Conservation (phyloP, 2,329 filamentous ascomycete genomes). For the Microsporum canis region DNA sequence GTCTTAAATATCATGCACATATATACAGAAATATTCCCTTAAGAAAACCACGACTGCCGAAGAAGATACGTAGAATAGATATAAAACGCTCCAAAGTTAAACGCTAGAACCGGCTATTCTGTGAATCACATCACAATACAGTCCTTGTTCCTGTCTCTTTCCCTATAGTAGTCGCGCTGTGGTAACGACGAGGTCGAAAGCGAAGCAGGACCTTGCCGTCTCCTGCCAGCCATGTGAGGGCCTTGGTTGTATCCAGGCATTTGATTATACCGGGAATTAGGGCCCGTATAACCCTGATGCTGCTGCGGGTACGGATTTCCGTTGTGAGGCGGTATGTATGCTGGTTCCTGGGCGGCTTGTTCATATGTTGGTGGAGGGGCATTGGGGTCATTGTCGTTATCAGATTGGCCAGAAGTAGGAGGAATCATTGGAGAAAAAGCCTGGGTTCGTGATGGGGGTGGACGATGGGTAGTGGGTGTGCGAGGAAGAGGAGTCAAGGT, state of each 20-base stretch:
- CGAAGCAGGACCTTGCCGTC: constrained; percentile 12
- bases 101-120: background rate
- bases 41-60: background rate
- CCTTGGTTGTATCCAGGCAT: background rate
- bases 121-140: constrained; percentile 6
- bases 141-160: constrained; percentile 13
- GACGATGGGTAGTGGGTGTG: constrained; percentile 11
- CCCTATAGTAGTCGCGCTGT: constrained; percentile 17
- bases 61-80: background rate
- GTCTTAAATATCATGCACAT: background rate
- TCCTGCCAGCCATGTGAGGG: constrained; percentile 7
- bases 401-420: constrained; percentile 31
- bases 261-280: background rate
- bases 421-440: constrained; percentile 25
- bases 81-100: background rate
- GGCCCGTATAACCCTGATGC: background rate
- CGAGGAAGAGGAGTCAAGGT: constrained; percentile 14
- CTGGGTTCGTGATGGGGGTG: constrained; percentile 13
- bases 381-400: constrained; percentile 36
- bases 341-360: constrained; percentile 47
- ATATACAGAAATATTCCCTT: background rate
- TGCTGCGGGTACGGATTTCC: background rate
- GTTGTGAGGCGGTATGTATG: constrained; percentile 42
- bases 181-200: constrained; percentile 8
- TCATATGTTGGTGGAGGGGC: constrained; percentile 55